Conservation (phyloP, 2,329 filamentous ascomycete genomes). For the Penicillium glabrum region DNA sequence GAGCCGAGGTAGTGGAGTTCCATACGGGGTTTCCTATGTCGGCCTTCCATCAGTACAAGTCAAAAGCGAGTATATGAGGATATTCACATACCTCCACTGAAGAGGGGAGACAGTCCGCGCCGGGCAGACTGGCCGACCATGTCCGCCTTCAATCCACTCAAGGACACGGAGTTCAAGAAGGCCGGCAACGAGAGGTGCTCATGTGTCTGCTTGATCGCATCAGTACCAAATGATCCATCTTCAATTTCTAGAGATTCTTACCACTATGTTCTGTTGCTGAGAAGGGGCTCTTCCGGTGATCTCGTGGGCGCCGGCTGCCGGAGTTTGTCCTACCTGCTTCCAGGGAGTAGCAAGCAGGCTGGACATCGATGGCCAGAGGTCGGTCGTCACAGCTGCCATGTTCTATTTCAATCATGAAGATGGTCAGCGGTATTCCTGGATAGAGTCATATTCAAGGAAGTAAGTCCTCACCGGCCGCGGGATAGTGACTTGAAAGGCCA, state of each 20-base stretch:
- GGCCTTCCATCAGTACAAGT: neutral
- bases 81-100: conserved; percentile 19
- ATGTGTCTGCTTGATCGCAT: conserved; percentile 10
- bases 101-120: conserved; percentile 17
- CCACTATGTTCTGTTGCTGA: conserved; percentile 17
- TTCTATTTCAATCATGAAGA: conserved; percentile 40
- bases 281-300: conserved; percentile 10
- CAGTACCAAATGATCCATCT: neutral
- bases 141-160: conserved; percentile 24
- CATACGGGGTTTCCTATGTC: conserved; percentile 17
- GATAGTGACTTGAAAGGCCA: conserved; percentile 54
- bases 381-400: conserved; percentile 42
- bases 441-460: neutral
- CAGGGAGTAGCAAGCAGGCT: conserved; percentile 38
- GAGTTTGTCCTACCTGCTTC: conserved; percentile 30
- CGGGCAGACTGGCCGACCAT: conserved; percentile 18
- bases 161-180: conserved; percentile 25
- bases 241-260: conserved; percentile 14
- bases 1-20: conserved; percentile 17
- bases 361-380: conserved; percentile 46
- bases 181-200: conserved; percentile 24
- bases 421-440: neutral
- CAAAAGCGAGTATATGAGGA: neutral
- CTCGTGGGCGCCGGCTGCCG: conserved; percentile 12
- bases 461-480: conserved; percentile 45